Evolutionary conservation across 2,329 filamentous ascomycete genomes (phyloP).

Genomic region (Aspergillus ochraceus): DNA sequence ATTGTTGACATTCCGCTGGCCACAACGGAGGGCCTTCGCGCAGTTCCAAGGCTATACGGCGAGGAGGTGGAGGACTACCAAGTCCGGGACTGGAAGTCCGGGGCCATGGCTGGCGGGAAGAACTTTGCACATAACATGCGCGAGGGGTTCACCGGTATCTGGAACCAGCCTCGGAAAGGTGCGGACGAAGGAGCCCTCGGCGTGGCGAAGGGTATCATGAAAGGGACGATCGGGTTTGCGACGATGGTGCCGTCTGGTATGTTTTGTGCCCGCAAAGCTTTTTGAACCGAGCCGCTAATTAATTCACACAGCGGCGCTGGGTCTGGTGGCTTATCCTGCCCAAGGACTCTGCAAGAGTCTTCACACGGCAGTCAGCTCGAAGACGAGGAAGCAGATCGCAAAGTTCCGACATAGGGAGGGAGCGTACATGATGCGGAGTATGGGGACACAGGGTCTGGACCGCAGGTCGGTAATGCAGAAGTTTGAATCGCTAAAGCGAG

Average conservation of each 20-base stretch:
- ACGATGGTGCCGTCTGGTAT: conserved; percentile 28
- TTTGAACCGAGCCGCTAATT: background rate
- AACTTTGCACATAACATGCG: conserved; percentile 33
- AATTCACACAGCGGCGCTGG: conserved; percentile 21
- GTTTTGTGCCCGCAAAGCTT: background rate
- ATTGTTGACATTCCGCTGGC: conserved; percentile 40
- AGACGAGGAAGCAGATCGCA: conserved; percentile 25
- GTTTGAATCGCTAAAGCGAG: conserved; percentile 12
- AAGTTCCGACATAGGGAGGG: conserved; percentile 25
- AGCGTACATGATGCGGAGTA: background rate
- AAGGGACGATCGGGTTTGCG: conserved; percentile 27
- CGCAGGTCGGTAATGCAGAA: background rate
- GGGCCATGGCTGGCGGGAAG: conserved; percentile 31
- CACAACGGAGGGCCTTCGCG: conserved; percentile 35
- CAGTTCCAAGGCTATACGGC: conserved; percentile 38
- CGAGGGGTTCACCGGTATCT: conserved; percentile 32
- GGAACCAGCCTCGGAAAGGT: conserved; percentile 31
- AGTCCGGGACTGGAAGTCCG: conserved; percentile 36
- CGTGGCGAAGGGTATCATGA: conserved; percentile 34
- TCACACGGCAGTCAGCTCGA: conserved; percentile 24
- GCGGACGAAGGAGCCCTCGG: conserved; percentile 34
- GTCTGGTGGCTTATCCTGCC: conserved; percentile 33
- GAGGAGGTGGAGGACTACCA: conserved; percentile 34
- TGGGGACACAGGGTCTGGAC: background rate
- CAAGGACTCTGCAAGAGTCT: conserved; percentile 36